Percentiles rank a stretch among this genome's conserved stretches.
phyloP scores from a whole-genome alignment of 108 stramenopile genomes.

The Skeletonema costatum region DNA sequence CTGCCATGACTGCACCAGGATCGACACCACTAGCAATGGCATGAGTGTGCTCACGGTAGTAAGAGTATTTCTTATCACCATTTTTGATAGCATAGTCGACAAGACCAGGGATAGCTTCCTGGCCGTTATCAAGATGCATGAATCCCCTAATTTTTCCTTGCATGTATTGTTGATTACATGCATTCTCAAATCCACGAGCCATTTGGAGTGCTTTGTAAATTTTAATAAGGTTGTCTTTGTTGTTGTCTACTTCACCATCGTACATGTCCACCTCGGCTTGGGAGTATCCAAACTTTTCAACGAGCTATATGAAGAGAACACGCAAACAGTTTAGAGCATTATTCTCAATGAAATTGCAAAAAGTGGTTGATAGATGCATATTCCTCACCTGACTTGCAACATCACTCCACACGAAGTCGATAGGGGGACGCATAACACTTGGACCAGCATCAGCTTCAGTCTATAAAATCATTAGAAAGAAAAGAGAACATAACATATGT shows the following conservation, averaged over 20 bases:
- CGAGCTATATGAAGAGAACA: slow-evolving; percentile 41
- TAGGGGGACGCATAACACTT: slow-evolving; percentile 78
- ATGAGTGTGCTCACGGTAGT: slow-evolving; percentile 99
- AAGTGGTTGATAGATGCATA: background rate
- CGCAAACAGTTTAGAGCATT: background rate
- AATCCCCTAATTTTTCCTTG: slow-evolving; percentile 97
- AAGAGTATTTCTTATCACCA: slow-evolving; percentile 95
- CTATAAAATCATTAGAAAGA: slow-evolving; percentile 9
- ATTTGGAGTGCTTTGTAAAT: slow-evolving; percentile 89
- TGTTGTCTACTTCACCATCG: slow-evolving; percentile 59
- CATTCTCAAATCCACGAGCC: slow-evolving; percentile 96
- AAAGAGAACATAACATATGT: background rate
- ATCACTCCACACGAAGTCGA: slow-evolving; percentile 73
- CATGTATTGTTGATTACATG: slow-evolving; percentile 99
- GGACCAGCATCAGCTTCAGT: slow-evolving; percentile 13
- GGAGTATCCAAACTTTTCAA: slow-evolving; percentile 76
- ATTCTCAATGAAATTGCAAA: background rate
- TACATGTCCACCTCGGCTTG: slow-evolving; percentile 71
- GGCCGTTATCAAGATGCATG: slow-evolving; percentile 99
- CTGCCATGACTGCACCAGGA: slow-evolving; percentile 93
- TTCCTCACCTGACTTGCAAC: slow-evolving; percentile 60
- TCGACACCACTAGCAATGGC: slow-evolving; percentile 94
- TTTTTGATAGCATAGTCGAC: slow-evolving; percentile 92
- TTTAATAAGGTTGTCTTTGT: slow-evolving; percentile 81
- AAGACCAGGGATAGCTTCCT: slow-evolving; percentile 94